Conservation (phyloP, 192 early-diverging fungal genomes). For the Anaeromyces robustus region DNA sequence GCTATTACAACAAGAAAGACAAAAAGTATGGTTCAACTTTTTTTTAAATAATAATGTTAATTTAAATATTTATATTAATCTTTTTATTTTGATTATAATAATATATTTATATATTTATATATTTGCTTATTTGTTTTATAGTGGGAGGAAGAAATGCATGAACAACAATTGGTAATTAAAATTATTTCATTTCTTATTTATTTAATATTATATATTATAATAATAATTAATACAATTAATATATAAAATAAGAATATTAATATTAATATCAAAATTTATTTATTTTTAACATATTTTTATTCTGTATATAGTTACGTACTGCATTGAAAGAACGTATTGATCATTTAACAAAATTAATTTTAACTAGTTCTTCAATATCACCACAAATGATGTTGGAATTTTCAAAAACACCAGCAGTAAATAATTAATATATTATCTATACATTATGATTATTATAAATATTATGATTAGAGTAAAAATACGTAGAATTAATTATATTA, state of each 20-base stretch:
- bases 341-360: constrained; percentile 67
- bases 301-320: constrained; percentile 43
- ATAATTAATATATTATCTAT: too few species aligned
- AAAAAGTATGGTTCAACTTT: not conserved
- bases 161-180: constrained; percentile 2
- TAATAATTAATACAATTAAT: too few species aligned
- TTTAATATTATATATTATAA: not conserved
- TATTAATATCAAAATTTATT: too few species aligned
- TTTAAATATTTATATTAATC: too few species aligned
- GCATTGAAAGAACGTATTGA: constrained; percentile 73
- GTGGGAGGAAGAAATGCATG: constrained; percentile 5
- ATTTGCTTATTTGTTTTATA: not conserved
- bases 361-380: constrained; percentile 24
- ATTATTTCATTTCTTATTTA: not conserved
- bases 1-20: not conserved
- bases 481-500: too few species aligned
- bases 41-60: too few species aligned
- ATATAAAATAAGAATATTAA: constrained; percentile 33
- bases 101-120: too few species aligned
- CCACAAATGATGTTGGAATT: not conserved
- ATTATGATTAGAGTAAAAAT: too few species aligned
- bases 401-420: not conserved
- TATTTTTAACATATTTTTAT: too few species aligned
- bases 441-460: too few species aligned
- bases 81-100: too few species aligned